These are phyloP conservation scores for Eragrostis nindensis DNA, from an alignment of 176 grass and related monocot species.

Conservation along the genomic window DNA sequence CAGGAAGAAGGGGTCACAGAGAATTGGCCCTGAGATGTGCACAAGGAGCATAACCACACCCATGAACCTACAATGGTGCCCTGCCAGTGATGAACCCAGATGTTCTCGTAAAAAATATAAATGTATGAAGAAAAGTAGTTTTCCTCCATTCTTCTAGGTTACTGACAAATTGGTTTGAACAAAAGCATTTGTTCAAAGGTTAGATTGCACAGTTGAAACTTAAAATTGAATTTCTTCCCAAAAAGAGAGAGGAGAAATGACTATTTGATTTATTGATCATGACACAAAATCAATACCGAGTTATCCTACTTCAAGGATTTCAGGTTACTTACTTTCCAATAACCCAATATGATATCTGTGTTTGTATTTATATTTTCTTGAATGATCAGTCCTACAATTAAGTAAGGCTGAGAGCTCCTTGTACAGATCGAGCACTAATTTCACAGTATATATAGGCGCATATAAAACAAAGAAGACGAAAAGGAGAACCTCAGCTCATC, in stretches of 20 bases:
- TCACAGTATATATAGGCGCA: background rate
- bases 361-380: conserved; percentile 9
- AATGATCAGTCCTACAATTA: conserved; percentile 1
- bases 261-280: conserved; percentile 3
- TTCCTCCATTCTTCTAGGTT: conserved; percentile 17
- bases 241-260: background rate
- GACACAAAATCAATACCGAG: conserved; percentile 18
- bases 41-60: conserved; percentile 63
- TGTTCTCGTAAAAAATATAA: background rate
- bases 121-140: too few species aligned
- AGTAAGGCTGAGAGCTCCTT: background rate
- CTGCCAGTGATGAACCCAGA: conserved; percentile 66
- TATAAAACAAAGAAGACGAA: background rate
- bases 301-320: conserved; percentile 6
- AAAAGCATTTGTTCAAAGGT: conserved; percentile 21
- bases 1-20: conserved; percentile 80
- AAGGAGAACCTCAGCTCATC: conserved; percentile 3
- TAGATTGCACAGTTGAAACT: background rate
- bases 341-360: conserved; percentile 3
- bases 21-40: conserved; percentile 66
- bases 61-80: conserved; percentile 78
- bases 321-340: conserved; percentile 1
- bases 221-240: background rate
- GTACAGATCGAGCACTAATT: background rate
- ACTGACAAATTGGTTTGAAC: conserved; percentile 36